Base-by-base conservation (phyloP, 2,329 filamentous ascomycete genomes). In the Cordyceps tenuipes region DNA sequence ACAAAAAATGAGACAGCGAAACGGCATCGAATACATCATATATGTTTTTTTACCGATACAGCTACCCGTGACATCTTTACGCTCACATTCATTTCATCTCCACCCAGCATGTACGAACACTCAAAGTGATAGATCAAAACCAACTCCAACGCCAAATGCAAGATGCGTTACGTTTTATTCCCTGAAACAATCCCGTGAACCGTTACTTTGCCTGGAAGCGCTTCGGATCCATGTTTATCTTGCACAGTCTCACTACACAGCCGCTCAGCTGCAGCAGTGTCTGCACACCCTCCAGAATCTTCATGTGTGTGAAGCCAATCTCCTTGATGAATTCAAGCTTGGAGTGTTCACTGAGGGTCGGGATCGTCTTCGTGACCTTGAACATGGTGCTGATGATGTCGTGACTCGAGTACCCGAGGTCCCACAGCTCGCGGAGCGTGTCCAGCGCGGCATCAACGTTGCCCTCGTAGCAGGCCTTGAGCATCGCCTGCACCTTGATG, bases 371-470 rank as follows among this genome's bases (percentile, higher is more conserved):
- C 50, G 94, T 97, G 62, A 99, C 94, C 69, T 88, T 87, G 80
- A 99, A 97, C 94, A 99, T 99, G 63, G 93, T 99, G 76, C 89
- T 95, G 73, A 99, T 95, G 67, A 99, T 96, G 73, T 99, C 94
- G 76, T 99, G 93, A 67, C 91, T 95, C n/a, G 91, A 96, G 76
- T 99, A 99, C 15, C 94, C 94, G 62, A 97, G 77, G 62, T 88
- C 85, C 93, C 94, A 99, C 47, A 99, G 80, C 76, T 97, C 94
- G 66, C 91, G 89, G 64, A 99, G 76, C 4, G 83, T 85, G 66
- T 96, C 91, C 62, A 99, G 77, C 1, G 94, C 94, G 62, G 86
- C 85, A 72, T 97, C 92, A 23, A 99, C 83, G 66, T 93, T 91
- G 57, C 89, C 88, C 72, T 97, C 92, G 75, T 94, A 91, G 75